A percentile compares a stretch with the other conserved stretches of the same genome.
phyloP scores from a whole-genome alignment of 345 rosid species.

The Abelmoschus esculentus region DNA sequence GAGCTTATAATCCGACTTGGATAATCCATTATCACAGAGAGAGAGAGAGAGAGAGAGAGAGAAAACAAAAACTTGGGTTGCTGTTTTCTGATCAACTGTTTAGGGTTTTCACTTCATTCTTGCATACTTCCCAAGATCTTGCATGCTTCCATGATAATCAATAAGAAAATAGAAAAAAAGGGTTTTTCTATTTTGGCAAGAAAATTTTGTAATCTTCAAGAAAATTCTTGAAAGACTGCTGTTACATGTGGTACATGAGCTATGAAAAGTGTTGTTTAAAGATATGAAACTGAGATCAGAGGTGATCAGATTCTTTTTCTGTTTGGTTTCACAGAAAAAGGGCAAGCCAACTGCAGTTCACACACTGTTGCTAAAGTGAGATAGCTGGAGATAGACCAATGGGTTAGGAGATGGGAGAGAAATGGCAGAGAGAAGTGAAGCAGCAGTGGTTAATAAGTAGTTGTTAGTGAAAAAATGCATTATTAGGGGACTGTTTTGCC shows the following conservation, averaged over 20 bases:
- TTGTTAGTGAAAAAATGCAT: background rate
- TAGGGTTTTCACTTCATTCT: slow-evolving; percentile 3
- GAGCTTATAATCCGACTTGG: background rate
- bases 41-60: background rate
- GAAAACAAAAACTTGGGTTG: background rate
- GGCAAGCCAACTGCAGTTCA: slow-evolving; percentile 42
- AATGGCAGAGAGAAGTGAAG: background rate
- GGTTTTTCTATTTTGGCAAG: background rate
- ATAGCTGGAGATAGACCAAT: slow-evolving; percentile 16
- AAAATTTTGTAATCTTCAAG: slow-evolving; percentile 3
- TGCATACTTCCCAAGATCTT: slow-evolving; percentile 7
- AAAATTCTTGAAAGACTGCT: slow-evolving; percentile 15
- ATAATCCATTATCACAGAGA: slow-evolving; percentile 31
- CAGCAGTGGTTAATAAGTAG: slow-evolving; percentile 7
- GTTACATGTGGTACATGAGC: slow-evolving; percentile 6
- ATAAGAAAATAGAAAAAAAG: slow-evolving; percentile 11
- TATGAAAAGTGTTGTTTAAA: slow-evolving; percentile 3
- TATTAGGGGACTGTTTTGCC: slow-evolving; percentile 14
- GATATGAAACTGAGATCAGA: slow-evolving; percentile 16
- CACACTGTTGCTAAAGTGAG: slow-evolving; percentile 33
- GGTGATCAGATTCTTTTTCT: slow-evolving; percentile 30
- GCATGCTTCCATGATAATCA: slow-evolving; percentile 13
- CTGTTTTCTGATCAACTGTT: background rate
- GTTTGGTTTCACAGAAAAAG: slow-evolving; percentile 24
- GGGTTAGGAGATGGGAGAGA: slow-evolving; percentile 21